A percentile compares a stretch with the other conserved stretches of the same genome.
These are phyloP conservation scores for Breviolum minutum DNA, from an alignment of 73 alveolate species.

Conservation along the genomic window DNA sequence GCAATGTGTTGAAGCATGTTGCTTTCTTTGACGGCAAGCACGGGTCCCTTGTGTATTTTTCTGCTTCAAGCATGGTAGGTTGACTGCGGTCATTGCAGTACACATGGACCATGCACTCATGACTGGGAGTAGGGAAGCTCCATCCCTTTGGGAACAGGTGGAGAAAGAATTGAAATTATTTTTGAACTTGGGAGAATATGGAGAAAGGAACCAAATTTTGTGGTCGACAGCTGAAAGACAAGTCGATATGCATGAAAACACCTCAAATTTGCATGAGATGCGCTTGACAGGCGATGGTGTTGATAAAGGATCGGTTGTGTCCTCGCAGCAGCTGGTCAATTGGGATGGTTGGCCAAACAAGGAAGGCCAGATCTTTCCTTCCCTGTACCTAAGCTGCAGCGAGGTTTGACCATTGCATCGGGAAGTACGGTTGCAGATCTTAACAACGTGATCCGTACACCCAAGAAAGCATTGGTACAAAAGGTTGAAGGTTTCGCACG, in stretches of 20 bases:
- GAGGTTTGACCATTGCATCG: neutral
- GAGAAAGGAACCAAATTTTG: neutral
- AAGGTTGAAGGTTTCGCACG: neutral
- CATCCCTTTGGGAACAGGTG: neutral
- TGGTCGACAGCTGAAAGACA: neutral
- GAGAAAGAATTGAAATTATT: neutral
- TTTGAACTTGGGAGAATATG: neutral
- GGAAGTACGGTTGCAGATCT: neutral
- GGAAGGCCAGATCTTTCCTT: neutral
- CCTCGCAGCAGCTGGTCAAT: neutral
- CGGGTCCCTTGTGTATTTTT: neutral
- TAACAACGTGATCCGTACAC: neutral
- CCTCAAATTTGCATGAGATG: neutral
- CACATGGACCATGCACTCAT: neutral
- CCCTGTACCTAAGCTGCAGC: neutral
- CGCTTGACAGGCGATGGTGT: neutral
- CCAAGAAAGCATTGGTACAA: neutral
- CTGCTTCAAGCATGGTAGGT: neutral
- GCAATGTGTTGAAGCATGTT: neutral
- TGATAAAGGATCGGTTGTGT: too few species aligned
- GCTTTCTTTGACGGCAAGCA: neutral
- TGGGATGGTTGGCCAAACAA: constrained; percentile 12
- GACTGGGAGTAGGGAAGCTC: neutral
- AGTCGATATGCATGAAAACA: neutral
- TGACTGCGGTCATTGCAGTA: neutral